Base-by-base conservation (phyloP, 805 yeast genomes). In the Monosporozyma aerobia region DNA sequence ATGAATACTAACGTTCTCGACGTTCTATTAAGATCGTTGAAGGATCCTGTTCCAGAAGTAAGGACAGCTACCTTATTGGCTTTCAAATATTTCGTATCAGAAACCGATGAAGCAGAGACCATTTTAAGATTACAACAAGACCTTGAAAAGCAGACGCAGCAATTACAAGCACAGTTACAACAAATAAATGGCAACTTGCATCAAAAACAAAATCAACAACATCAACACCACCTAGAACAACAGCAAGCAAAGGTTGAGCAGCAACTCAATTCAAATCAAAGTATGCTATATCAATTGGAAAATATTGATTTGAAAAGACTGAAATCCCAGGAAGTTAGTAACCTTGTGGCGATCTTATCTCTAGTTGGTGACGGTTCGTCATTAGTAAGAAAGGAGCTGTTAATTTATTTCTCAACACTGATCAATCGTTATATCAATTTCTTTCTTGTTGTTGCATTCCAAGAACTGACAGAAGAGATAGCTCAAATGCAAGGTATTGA, bases 11-110 rank as follows among this genome's bases (percentile, higher is more conserved):
- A 85, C 0, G 77, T 80, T 25, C 68, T 85, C 14, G 79, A 75
- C 23, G 55, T 59, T 3, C 61, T 92, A 30, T 65, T 82, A 33
- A 72, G 72, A 25, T 70, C 87, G 41, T 74, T 90, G 16, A 79
- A 78, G 56, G 98, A 94, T 64, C 96, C 97, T 0, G 89, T 92
- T 47, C 97, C 98, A 0, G 99, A 94, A 67, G 96, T 94, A 1
- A 75, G 98, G 52, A 85, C 97, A 0, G 87, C 97, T 0, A 80
- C 88, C 3, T 71, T 94, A 11, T 72, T 82, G 35, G 86, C 96
- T 0, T 71, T 92, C 48, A 80, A 89, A 3, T 79, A 82, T 40
- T 88, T 83, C 62, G 68, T 86, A 37, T 80, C 83, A 3, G 80
- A 75, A 35, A 64, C 66, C 5, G 64, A 63, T 19, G 75, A 68